Percentiles rank a stretch among this genome's conserved stretches.
phyloP scores from a whole-genome alignment of 768 basidiomycete species.

The Piloderma croceum region DNA sequence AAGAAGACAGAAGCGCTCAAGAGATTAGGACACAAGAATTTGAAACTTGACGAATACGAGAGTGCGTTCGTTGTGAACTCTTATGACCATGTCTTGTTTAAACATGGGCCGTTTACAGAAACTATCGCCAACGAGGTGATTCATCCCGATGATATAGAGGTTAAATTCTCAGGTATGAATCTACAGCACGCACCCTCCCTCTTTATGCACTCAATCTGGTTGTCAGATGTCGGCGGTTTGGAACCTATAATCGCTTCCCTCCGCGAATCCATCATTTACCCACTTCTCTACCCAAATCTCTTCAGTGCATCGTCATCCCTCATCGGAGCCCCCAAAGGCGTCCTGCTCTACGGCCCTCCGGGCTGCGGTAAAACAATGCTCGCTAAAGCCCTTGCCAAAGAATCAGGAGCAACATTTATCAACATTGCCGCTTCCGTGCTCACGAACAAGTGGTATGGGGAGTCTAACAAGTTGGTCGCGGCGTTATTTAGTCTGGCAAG shows the following conservation, averaged over 20 bases:
- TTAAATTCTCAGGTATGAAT: background rate
- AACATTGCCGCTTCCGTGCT: slow-evolving; percentile 73
- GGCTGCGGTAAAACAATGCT: slow-evolving; percentile 99
- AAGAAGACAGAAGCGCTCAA: slow-evolving; percentile 69
- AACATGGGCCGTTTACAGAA: slow-evolving; percentile 87
- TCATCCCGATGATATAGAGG: slow-evolving; percentile 65
- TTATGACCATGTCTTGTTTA: slow-evolving; percentile 15
- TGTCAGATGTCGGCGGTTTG: slow-evolving; percentile 94
- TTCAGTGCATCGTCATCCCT: slow-evolving; percentile 79
- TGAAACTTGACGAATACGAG: slow-evolving; percentile 90
- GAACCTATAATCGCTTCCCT: slow-evolving; percentile 86
- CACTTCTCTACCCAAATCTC: slow-evolving; percentile 83
- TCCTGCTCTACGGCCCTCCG: slow-evolving; percentile 91
- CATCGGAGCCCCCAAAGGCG: slow-evolving; percentile 90
- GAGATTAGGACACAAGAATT: slow-evolving; percentile 60
- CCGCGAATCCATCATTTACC: slow-evolving; percentile 93
- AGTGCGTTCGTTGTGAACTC: slow-evolving; percentile 39
- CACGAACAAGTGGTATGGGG: slow-evolving; percentile 82
- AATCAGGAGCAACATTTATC: slow-evolving; percentile 96
- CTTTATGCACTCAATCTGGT: too few relatives aligned
- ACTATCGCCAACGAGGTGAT: slow-evolving; percentile 85
- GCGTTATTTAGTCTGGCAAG: slow-evolving; percentile 90
- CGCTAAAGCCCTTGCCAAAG: slow-evolving; percentile 96
- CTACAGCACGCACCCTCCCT: slow-evolving; percentile 8
- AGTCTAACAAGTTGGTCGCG: slow-evolving; percentile 92